Evolutionary conservation across 768 basidiomycete species (phyloP).

Genomic region (Leccinellum luteum): DNA sequence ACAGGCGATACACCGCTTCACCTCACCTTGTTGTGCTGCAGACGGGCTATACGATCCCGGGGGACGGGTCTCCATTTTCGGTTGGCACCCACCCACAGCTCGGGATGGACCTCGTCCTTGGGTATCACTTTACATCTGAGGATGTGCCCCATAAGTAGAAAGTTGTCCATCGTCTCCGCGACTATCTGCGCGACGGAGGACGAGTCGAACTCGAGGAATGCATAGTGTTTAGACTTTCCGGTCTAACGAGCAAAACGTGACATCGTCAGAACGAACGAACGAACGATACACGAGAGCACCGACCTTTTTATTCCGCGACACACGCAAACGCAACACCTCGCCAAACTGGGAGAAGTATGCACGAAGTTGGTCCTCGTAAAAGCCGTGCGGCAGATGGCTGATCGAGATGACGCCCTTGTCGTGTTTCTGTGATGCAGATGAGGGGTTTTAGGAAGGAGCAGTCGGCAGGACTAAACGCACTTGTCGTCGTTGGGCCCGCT

Average conservation of each 20-base stretch:
- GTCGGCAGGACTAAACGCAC: conserved; percentile 40
- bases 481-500: conserved; percentile 60
- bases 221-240: conserved; percentile 95
- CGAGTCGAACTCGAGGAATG: conserved; percentile 92
- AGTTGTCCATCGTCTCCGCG: conserved; percentile 99
- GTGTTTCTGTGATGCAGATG: conserved; percentile 37
- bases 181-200: conserved; percentile 90
- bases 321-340: conserved; percentile 76
- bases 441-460: not conserved
- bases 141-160: conserved; percentile 92
- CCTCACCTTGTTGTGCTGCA: conserved; percentile 79
- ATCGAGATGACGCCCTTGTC: conserved; percentile 86
- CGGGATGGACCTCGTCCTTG: conserved; percentile 85
- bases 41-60: conserved; percentile 61
- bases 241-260: conserved; percentile 51
- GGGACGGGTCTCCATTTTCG: conserved; percentile 85
- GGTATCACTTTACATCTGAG: conserved; percentile 89
- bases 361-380: conserved; percentile 93
- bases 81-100: conserved; percentile 97
- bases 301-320: conserved; percentile 94
- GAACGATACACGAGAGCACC: not conserved
- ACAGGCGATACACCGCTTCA: not conserved
- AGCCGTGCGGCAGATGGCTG: conserved; percentile 92
- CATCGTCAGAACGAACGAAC: not conserved
- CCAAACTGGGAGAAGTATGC: conserved; percentile 97